Base-by-base conservation (phyloP, 2,329 filamentous ascomycete species). In the Penicillium sp. region DNA sequence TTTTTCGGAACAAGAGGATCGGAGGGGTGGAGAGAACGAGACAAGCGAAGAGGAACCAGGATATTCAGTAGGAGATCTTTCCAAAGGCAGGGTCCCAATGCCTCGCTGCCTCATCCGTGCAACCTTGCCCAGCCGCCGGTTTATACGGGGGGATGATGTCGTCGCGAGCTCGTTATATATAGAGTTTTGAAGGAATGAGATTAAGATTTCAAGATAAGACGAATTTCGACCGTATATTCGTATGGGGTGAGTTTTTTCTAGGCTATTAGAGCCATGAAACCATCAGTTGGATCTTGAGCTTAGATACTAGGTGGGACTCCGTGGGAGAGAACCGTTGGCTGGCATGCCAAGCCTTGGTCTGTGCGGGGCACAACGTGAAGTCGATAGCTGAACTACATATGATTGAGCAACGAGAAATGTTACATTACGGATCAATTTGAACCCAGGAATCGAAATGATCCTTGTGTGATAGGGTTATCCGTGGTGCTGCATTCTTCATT, bases 311-410 rank as follows among this genome's bases (percentile, higher is more conserved):
- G 17, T 37, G n/a, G n/a, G n/a, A n/a, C n/a, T n/a, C n/a, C n/a
- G n/a, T n/a, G 37, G 17, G 17, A 31, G 25, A 12, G 2, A 17
- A 47, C 17, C 41, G 61, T 61, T 58, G 56, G 64, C 70, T 70
- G 69, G 70, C 66, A 74, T 71, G 69, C 71, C 71, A 73, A 73
- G 71, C 62, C 63, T 67, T 71, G 69, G 71, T 67, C 70, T 65
- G 71, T 73, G 71, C 69, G 61, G 57, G 37, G 39, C 17, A 15
- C 10, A 14, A 52, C 22, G n/a, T 8, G 14, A n/a, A 31, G 43
- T 25, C 3, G 4, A 45, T 22, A 17, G 5, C 20, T 12, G 6
- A 7, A 7, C 15, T n/a, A 7, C 5, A n/a, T n/a, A 4, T 22
- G 22, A 42, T 8, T 5, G 4, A 28, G 6, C 25, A 12, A 22